A percentile compares a stretch with the other conserved stretches of the same genome.
These are phyloP conservation scores for Arabidopsis lyrata DNA, from an alignment of 441 rosid species.

Conservation along the genomic window DNA sequence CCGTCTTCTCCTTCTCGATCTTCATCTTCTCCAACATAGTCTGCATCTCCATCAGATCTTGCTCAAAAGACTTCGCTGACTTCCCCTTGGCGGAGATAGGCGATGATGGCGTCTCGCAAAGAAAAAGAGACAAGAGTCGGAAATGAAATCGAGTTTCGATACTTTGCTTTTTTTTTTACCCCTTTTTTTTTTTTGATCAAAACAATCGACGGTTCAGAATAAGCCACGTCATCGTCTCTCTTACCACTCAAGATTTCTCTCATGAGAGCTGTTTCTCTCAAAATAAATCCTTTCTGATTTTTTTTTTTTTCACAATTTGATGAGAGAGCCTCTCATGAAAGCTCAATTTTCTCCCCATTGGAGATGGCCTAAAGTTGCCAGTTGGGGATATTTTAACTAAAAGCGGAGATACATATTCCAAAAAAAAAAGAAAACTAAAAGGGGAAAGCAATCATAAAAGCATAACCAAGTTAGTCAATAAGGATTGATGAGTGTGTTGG, in stretches of 20 bases:
- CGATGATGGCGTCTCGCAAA: conserved; percentile 38
- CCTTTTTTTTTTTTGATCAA: no score
- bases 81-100: conserved; percentile 47
- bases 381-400: conserved; percentile 21
- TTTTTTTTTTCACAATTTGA: no score
- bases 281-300: no score
- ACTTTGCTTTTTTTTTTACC: no score
- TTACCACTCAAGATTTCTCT: no score
- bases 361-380: conserved; percentile 10
- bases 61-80: conserved; percentile 55
- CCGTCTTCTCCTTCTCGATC: conserved; percentile 80
- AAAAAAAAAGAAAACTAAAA: neutral
- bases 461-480: conserved; percentile 19
- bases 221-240: no score
- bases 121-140: no score
- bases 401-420: neutral
- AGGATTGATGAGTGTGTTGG: conserved; percentile 22
- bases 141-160: no score
- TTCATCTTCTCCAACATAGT: conserved; percentile 69
- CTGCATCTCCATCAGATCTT: conserved; percentile 82
- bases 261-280: no score
- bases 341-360: no score
- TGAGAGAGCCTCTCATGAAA: no score
- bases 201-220: no score
- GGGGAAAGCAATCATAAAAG: conserved; percentile 23